Evolutionary conservation across 2,329 filamentous ascomycete species (phyloP).

Genomic region (Xylaria sp.): DNA sequence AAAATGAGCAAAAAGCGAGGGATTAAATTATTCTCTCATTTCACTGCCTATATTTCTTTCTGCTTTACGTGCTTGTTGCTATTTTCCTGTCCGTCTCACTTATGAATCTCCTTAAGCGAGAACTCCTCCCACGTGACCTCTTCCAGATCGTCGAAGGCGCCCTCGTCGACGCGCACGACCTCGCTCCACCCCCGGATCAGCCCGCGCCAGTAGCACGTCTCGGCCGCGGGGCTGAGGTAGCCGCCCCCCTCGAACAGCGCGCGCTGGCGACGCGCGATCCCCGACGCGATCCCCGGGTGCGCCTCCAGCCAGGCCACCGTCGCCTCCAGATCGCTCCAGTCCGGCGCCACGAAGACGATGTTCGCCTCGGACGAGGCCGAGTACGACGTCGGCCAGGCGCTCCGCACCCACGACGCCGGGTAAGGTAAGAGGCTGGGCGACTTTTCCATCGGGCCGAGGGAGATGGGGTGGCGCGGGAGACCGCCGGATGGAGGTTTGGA

Average conservation of each 20-base stretch:
- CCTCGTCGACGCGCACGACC: constrained; percentile 52
- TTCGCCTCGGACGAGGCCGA: constrained; percentile 42
- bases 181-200: constrained; percentile 59
- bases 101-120: constrained; percentile 46
- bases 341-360: constrained; percentile 60
- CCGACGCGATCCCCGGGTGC: constrained; percentile 55
- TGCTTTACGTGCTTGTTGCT: neutral
- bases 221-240: constrained; percentile 61
- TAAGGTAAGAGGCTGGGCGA: constrained; percentile 37
- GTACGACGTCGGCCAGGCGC: constrained; percentile 53
- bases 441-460: constrained; percentile 17
- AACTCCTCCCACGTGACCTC: constrained; percentile 56
- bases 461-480: constrained; percentile 30
- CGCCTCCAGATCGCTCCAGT: constrained; percentile 62
- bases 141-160: constrained; percentile 49
- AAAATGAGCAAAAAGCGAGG: neutral
- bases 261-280: constrained; percentile 60
- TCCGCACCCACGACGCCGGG: constrained; percentile 44
- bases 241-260: constrained; percentile 55
- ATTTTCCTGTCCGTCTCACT: constrained; percentile 25
- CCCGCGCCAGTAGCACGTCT: constrained; percentile 64
- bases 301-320: constrained; percentile 58
- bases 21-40: neutral
- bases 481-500: neutral
- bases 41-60: neutral